Percentiles rank a stretch among this genome's conserved stretches.
Conservation (phyloP, 2,329 filamentous ascomycete genomes). For the Fonsecaea multimorphosa region DNA sequence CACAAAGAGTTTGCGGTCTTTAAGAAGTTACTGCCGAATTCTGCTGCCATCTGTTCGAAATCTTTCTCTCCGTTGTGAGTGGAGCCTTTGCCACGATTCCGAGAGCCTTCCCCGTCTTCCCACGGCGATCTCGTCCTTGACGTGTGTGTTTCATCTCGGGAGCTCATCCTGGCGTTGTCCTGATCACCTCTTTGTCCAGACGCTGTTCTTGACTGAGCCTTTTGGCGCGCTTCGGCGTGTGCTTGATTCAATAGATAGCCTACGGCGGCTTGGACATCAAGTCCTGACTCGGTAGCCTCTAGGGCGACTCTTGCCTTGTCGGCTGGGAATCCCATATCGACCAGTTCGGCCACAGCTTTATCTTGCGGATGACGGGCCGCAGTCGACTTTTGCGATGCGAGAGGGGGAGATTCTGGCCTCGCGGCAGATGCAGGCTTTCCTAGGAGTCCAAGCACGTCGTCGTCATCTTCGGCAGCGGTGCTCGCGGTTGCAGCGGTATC, state of each 20-base stretch:
- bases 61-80: slow-evolving; percentile 67
- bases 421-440: slow-evolving; percentile 62
- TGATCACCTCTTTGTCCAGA: slow-evolving; percentile 27
- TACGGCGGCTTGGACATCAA: slow-evolving; percentile 84
- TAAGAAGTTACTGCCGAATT: slow-evolving; percentile 81
- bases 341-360: slow-evolving; percentile 80
- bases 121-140: slow-evolving; percentile 36
- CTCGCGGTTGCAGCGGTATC: slow-evolving; percentile 58
- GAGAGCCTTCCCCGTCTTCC: slow-evolving; percentile 12
- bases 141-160: slow-evolving; percentile 59
- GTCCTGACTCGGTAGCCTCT: slow-evolving; percentile 76
- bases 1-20: slow-evolving; percentile 95
- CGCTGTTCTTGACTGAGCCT: slow-evolving; percentile 45
- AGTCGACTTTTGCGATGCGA: slow-evolving; percentile 39
- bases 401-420: slow-evolving; percentile 12
- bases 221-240: slow-evolving; percentile 80
- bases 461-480: slow-evolving; percentile 68
- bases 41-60: slow-evolving; percentile 78
- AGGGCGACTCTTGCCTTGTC: slow-evolving; percentile 83
- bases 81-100: slow-evolving; percentile 42
- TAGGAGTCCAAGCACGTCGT: slow-evolving; percentile 67
- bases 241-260: slow-evolving; percentile 91
- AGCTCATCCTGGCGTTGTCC: slow-evolving; percentile 50
- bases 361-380: slow-evolving; percentile 65
- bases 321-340: slow-evolving; percentile 91